Conservation (phyloP, 257 asterid species). For the Scutellaria minor region DNA sequence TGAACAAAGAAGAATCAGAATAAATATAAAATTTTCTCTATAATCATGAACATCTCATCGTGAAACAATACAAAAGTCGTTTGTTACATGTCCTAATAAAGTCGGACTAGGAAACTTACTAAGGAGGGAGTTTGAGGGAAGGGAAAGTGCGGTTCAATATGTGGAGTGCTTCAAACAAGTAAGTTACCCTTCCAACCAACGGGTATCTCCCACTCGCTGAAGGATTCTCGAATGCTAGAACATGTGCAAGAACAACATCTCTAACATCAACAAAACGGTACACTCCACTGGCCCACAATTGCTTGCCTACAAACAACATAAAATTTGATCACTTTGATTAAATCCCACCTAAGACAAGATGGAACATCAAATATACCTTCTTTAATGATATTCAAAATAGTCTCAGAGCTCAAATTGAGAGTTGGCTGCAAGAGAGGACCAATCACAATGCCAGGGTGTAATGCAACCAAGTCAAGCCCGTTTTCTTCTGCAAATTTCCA, state of each 20-base stretch:
- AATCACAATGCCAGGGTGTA: constrained; percentile 62
- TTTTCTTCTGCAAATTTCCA: constrained; percentile 56
- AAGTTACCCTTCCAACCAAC: constrained; percentile 49
- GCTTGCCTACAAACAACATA: constrained; percentile 40
- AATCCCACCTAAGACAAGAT: too few species aligned
- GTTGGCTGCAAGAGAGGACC: constrained; percentile 71
- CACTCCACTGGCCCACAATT: constrained; percentile 33
- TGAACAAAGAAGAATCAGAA: neutral
- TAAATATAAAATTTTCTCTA: too few species aligned
- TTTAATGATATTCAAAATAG: constrained; percentile 43
- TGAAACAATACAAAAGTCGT: too few species aligned
- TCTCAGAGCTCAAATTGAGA: constrained; percentile 43
- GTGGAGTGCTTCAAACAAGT: constrained; percentile 42
- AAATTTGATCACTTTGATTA: neutral
- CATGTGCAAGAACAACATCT: constrained; percentile 62
- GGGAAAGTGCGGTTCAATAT: constrained; percentile 52
- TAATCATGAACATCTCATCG: too few species aligned
- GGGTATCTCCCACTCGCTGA: constrained; percentile 56
- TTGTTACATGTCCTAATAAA: neutral
- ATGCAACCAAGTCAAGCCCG: constrained; percentile 53
- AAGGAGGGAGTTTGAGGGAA: constrained; percentile 45
- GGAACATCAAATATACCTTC: constrained; percentile 37
- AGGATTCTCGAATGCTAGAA: constrained; percentile 56
- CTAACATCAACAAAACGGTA: constrained; percentile 60
- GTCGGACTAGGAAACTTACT: constrained; percentile 35